Conservation (phyloP, 2,329 filamentous ascomycete species). For the Cladosporium sp. region DNA sequence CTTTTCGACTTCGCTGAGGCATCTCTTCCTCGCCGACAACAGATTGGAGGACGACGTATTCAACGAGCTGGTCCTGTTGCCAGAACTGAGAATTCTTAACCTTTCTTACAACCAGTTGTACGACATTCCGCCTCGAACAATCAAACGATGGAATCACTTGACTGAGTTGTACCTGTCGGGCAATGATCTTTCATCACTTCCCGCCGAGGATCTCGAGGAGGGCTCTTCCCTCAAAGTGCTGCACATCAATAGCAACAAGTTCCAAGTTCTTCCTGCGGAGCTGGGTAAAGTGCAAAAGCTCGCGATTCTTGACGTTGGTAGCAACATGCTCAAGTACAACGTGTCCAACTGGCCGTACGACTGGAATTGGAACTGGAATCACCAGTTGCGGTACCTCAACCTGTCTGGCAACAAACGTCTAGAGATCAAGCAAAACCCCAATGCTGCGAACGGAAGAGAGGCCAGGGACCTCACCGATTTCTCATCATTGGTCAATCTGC, state of each 20-base stretch:
- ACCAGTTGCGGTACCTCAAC: constrained; percentile 89
- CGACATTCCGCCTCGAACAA: constrained; percentile 82
- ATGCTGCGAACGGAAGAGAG: constrained; percentile 51
- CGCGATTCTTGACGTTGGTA: constrained; percentile 87
- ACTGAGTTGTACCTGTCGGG: constrained; percentile 92
- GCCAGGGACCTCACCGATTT: constrained; percentile 82
- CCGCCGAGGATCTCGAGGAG: constrained; percentile 90
- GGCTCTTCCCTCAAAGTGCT: constrained; percentile 81
- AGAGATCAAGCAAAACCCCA: constrained; percentile 72
- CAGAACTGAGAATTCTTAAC: constrained; percentile 83
- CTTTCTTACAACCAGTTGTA: constrained; percentile 92
- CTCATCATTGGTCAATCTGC: constrained; percentile 73
- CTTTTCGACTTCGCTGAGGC: constrained; percentile 78
- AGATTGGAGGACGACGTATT: constrained; percentile 92
- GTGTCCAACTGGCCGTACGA: constrained; percentile 99
- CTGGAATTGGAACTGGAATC: constrained; percentile 99
- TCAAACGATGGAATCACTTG: constrained; percentile 84
- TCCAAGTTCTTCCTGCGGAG: constrained; percentile 92
- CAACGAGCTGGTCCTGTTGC: constrained; percentile 77
- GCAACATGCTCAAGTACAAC: constrained; percentile 95
- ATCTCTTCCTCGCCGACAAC: constrained; percentile 89
- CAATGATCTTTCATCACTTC: constrained; percentile 86
- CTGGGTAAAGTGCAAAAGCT: constrained; percentile 91
- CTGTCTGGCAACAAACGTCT: constrained; percentile 93
- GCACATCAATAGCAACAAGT: constrained; percentile 96